Base-by-base conservation (phyloP, 2,329 filamentous ascomycete species). In the Botrytis porri region DNA sequence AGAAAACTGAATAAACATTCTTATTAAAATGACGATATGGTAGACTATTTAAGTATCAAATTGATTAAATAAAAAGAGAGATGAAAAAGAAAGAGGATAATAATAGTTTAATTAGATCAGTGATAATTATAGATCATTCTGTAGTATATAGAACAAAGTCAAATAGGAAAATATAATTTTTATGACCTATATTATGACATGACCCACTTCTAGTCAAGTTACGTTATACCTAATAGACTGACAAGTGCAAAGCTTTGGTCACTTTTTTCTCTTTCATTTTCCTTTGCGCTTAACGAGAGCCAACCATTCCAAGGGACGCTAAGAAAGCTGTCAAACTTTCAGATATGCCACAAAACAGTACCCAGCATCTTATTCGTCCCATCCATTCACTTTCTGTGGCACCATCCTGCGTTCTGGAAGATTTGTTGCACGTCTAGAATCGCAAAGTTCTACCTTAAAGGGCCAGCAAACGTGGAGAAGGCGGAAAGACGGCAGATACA, bases 401-500 rank as follows among this genome's bases (percentile, higher is more conserved):
- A 12, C 60, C 25, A 62, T 41, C 3, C 60, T n/a, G 37, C 25
- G 25, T 62, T 43, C n/a, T n/a, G 18, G 25, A 62, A 41, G 37
- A 43, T 41, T 20, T 62, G 37, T 41, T 62, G 60, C 60, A 62
- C 18, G 25, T 62, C 60, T 62, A 41, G 39, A 25, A 62, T 25
- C 7, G 10, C 3, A 18, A 16, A n/a, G 8, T 7, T 7, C 2
- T 16, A 1, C 4, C 37, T 32, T 10, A 18, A n/a, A 20, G 14
- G 41, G 18, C 3, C 18, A 64, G 6, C 25, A 22, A 65, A 48
- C 12, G 7, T 18, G 43, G 29, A 25, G 41, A 48, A 37, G 12
- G 29, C 43, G 22, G 20, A 25, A 48, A 35, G 3, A 4, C 43
- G 29, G 63, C 63, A 65, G 41, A 48, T 35, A 18, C 10, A 16